Evolutionary conservation across 805 yeast species (phyloP).

Genomic region (Debaryomyces prosopidis): DNA sequence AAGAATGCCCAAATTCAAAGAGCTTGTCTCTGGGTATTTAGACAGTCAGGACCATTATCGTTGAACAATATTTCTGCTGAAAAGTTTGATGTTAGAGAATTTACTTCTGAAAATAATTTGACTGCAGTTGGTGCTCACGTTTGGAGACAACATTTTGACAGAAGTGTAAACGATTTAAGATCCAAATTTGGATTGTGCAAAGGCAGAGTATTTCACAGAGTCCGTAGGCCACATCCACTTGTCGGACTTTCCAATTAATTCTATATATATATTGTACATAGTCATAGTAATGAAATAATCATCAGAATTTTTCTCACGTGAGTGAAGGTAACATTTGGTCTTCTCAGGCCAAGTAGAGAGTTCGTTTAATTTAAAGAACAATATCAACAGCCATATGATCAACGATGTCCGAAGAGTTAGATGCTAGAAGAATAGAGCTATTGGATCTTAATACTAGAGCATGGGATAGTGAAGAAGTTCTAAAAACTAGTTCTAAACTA

Average conservation of each 20-base stretch:
- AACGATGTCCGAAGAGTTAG: constrained; percentile 16
- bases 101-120: constrained; percentile 55
- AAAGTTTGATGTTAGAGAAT: constrained; percentile 70
- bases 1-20: constrained; percentile 83
- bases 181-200: constrained; percentile 67
- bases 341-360: not conserved
- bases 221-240: constrained; percentile 40
- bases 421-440: constrained; percentile 14
- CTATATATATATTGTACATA: not conserved
- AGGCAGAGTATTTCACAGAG: constrained; percentile 75
- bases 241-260: not conserved
- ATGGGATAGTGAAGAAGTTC: constrained; percentile 49
- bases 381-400: not conserved
- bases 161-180: constrained; percentile 68
- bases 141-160: constrained; percentile 86
- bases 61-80: constrained; percentile 35
- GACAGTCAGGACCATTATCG: constrained; percentile 49
- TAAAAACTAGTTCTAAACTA: constrained; percentile 30
- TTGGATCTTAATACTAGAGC: constrained; percentile 46
- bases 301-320: not conserved
- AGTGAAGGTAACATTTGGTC: not conserved
- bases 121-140: constrained; percentile 88
- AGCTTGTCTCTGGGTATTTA: constrained; percentile 85
- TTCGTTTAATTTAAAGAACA: not conserved
- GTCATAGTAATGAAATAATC: not conserved